A percentile compares a stretch with the other conserved stretches of the same genome.
These are phyloP conservation scores for Sporothrix brunneoviolacea DNA, from an alignment of 2,329 filamentous ascomycete species.

Conservation along the genomic window DNA sequence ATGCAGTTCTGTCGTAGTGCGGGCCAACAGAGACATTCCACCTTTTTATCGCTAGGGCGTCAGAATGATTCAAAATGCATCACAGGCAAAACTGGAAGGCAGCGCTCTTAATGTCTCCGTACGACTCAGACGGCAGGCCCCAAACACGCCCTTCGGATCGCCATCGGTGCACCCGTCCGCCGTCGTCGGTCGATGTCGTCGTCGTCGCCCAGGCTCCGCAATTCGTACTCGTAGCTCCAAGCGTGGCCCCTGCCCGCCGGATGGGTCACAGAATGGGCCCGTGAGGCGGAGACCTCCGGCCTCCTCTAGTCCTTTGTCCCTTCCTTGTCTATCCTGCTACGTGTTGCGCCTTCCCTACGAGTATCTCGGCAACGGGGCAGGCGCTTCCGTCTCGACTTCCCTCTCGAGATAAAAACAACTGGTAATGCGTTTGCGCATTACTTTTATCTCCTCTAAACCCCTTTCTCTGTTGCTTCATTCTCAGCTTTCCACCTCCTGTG, in stretches of 20 bases:
- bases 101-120: not conserved
- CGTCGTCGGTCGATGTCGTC: not conserved
- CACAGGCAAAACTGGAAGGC: not conserved
- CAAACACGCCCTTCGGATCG: not conserved
- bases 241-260: not conserved
- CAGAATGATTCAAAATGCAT: constrained; percentile 3
- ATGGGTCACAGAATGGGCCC: not conserved
- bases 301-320: constrained; percentile 7
- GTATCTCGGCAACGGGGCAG: not conserved
- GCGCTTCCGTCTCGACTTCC: too few species aligned
- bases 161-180: constrained; percentile 1
- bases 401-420: too few species aligned
- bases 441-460: too few species aligned
- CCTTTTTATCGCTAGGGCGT: too few species aligned
- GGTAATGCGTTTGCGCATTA: too few species aligned
- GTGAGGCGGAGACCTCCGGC: too few species aligned
- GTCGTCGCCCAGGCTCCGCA: not conserved
- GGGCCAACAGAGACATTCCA: too few species aligned
- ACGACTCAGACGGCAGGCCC: constrained; percentile 2
- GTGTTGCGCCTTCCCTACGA: too few species aligned
- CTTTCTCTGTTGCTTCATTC: too few species aligned
- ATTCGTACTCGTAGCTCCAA: not conserved
- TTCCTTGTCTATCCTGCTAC: too few species aligned
- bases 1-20: too few species aligned
- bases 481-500: too few species aligned